Evolutionary conservation across 257 asterid species (phyloP).

Genomic region (Forsythia viridissima): DNA sequence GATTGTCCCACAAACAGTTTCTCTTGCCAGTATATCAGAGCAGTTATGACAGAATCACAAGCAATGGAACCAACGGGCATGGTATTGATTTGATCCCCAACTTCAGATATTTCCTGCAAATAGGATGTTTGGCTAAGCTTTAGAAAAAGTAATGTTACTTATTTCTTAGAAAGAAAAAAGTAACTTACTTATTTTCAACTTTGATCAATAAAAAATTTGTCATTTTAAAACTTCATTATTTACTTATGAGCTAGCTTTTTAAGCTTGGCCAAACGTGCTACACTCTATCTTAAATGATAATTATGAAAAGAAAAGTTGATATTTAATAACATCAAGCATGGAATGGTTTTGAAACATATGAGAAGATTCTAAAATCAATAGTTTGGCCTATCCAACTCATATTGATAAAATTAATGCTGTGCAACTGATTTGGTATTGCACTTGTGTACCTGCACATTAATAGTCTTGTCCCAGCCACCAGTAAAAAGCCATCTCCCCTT

Average conservation of each 20-base stretch:
- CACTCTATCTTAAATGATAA: too few relatives aligned
- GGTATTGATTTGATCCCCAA: constrained; percentile 40
- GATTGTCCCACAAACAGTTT: constrained; percentile 78
- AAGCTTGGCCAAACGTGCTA: too few relatives aligned
- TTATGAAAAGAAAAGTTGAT: too few relatives aligned
- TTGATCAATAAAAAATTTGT: too few relatives aligned
- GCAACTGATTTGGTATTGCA: background rate
- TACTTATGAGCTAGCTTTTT: too few relatives aligned
- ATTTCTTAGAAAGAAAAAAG: background rate
- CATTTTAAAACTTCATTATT: too few relatives aligned
- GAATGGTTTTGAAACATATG: too few relatives aligned
- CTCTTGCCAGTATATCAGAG: constrained; percentile 62
- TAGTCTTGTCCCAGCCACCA: constrained; percentile 85
- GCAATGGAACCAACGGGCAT: constrained; percentile 52
- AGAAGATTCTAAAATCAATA: too few relatives aligned
- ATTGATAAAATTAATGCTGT: background rate
- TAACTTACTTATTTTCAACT: too few relatives aligned
- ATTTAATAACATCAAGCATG: too few relatives aligned
- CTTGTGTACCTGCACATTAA: constrained; percentile 57
- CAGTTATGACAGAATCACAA: constrained; percentile 58
- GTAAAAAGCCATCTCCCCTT: constrained; percentile 67
- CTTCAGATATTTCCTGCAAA: constrained; percentile 58
- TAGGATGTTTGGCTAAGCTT: background rate
- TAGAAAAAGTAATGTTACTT: background rate
- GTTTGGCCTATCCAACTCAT: too few relatives aligned